Evolutionary conservation across 202 grass and related monocot species (phyloP).

Genomic region (Brachypodium distachyon): DNA sequence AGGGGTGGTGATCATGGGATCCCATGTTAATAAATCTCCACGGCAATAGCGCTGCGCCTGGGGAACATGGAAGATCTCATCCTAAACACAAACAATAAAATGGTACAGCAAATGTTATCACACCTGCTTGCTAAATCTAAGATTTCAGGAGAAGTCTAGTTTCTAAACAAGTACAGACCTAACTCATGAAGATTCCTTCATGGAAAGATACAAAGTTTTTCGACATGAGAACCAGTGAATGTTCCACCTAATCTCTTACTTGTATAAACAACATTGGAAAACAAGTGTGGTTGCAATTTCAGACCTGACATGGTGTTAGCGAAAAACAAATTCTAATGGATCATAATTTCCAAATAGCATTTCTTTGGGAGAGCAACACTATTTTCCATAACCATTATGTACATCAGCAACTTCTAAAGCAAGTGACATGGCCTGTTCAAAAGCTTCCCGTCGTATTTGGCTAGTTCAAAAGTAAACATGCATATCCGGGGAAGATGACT

Average conservation of each 20-base stretch:
- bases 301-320: neutral
- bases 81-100: constrained; percentile 35
- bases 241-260: neutral
- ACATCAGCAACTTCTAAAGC: neutral
- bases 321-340: neutral
- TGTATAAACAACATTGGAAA: neutral
- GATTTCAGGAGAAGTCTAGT: neutral
- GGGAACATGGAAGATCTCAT: constrained; percentile 97
- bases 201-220: neutral
- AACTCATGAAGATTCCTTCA: neutral
- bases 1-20: constrained; percentile 97
- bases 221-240: neutral
- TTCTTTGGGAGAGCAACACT: neutral
- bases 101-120: neutral
- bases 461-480: neutral
- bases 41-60: constrained; percentile 69
- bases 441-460: neutral
- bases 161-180: neutral
- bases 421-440: neutral
- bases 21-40: constrained; percentile 58
- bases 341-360: neutral
- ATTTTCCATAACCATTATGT: neutral
- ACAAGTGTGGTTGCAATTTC: neutral
- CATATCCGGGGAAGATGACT: neutral
- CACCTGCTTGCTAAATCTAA: neutral